phyloP scores from a whole-genome alignment of 2,329 filamentous ascomycete genomes.

The Aspergillus transmontanensis region DNA sequence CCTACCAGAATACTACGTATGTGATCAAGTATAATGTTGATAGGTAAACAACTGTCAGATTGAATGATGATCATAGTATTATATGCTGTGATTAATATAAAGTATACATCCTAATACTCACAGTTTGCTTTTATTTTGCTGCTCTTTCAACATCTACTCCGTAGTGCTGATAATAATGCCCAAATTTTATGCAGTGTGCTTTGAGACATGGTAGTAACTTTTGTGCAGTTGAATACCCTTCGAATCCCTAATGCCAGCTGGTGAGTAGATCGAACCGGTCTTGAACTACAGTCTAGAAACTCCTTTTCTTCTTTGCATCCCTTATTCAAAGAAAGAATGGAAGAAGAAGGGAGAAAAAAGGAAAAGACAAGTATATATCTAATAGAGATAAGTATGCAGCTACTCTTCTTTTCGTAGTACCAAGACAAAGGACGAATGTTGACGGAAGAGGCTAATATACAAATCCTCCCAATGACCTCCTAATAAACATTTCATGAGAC shows the following conservation, averaged over 20 bases:
- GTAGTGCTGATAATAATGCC: not conserved
- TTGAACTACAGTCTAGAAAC: not conserved
- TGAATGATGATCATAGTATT: not conserved
- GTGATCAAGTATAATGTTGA: not conserved
- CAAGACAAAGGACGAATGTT: not conserved
- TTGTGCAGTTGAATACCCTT: not conserved
- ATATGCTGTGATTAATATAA: not conserved
- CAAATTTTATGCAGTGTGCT: not conserved
- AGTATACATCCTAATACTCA: not conserved
- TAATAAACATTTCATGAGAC: slow-evolving; percentile 8
- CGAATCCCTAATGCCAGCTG: not conserved
- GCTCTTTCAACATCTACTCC: not conserved
- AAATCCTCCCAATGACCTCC: not conserved
- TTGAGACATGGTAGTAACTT: not conserved
- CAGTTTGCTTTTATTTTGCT: not conserved
- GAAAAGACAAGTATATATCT: not conserved
- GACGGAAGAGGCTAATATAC: not conserved
- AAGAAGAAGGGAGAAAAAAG: no score
- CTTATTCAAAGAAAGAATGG: not conserved
- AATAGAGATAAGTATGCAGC: slow-evolving; percentile 6
- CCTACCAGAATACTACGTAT: not conserved
- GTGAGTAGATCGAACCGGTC: not conserved
- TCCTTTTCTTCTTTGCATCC: not conserved
- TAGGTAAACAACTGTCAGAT: not conserved
- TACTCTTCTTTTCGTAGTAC: not conserved